Percentiles rank a stretch among this genome's conserved stretches.
These are phyloP conservation scores for Cyclaneusma minus DNA, from an alignment of 2,329 filamentous ascomycete species.

Conservation along the genomic window DNA sequence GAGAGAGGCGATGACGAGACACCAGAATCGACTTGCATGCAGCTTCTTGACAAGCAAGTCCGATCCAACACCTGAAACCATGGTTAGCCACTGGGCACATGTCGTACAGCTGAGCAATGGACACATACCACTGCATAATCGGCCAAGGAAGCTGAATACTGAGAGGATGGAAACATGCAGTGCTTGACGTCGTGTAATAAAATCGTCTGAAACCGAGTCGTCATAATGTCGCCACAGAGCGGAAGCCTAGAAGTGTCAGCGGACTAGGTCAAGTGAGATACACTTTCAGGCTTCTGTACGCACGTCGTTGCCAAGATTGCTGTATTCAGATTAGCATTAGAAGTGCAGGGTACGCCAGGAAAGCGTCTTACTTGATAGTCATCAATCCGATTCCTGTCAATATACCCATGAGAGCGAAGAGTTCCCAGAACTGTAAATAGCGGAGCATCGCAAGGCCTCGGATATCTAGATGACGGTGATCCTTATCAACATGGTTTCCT, in stretches of 20 bases:
- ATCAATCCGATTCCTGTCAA: constrained; percentile 87
- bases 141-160: constrained; percentile 68
- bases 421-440: constrained; percentile 73
- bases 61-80: constrained; percentile 58
- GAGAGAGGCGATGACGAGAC: constrained; percentile 58
- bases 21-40: constrained; percentile 78
- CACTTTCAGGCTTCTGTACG: too few relatives aligned
- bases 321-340: constrained; percentile 24
- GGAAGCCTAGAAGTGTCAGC: constrained; percentile 30
- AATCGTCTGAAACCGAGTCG: constrained; percentile 51
- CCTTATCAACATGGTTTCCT: constrained; percentile 47
- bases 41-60: constrained; percentile 77
- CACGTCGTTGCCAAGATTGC: constrained; percentile 89
- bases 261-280: constrained; percentile 3
- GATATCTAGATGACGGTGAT: constrained; percentile 75
- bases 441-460: constrained; percentile 63
- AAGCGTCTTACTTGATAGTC: constrained; percentile 84
- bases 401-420: constrained; percentile 79
- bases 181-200: constrained; percentile 68
- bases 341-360: neutral
- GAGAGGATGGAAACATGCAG: constrained; percentile 94
- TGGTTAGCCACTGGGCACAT: constrained; percentile 8
- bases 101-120: neutral
- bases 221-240: constrained; percentile 84
- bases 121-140: constrained; percentile 55